Evolutionary conservation across 108 stramenopile species (phyloP).

Genomic region (Cylindrotheca closterium): DNA sequence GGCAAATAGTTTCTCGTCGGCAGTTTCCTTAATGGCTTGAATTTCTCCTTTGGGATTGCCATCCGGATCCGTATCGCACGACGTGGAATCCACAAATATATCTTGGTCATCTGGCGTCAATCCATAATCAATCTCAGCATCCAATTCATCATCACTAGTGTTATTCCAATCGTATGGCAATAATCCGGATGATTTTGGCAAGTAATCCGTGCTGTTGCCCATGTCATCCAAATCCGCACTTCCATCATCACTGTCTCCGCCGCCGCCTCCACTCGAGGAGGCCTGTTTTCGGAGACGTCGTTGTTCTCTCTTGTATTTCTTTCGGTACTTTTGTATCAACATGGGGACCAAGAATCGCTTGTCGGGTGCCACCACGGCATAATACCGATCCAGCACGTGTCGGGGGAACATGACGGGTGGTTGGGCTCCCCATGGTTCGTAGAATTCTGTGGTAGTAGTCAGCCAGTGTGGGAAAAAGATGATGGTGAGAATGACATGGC

Average conservation of each 20-base stretch:
- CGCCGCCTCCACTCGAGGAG: not conserved
- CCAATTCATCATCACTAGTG: not conserved
- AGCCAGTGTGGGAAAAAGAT: not conserved
- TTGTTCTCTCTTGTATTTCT: not conserved
- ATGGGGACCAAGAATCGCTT: not conserved
- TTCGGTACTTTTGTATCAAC: not conserved
- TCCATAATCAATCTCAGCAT: not conserved
- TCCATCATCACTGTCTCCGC: not conserved
- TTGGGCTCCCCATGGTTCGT: not conserved
- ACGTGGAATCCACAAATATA: too few species aligned
- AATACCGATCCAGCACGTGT: not conserved
- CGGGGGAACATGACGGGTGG: not conserved
- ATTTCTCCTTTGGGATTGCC: too few species aligned
- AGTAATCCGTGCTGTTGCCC: too few species aligned
- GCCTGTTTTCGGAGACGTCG: not conserved
- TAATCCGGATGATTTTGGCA: too few species aligned
- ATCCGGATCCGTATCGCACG: too few species aligned
- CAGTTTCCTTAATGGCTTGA: too few species aligned
- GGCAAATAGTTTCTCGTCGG: not conserved
- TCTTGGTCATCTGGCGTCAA: too few species aligned
- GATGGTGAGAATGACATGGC: not conserved
- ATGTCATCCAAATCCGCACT: not conserved
- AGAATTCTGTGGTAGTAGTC: not conserved
- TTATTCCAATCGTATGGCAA: not conserved
- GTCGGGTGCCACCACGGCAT: not conserved